These are phyloP conservation scores for Cyclotella cryptica DNA, from an alignment of 108 stramenopile genomes.

Conservation along the genomic window DNA sequence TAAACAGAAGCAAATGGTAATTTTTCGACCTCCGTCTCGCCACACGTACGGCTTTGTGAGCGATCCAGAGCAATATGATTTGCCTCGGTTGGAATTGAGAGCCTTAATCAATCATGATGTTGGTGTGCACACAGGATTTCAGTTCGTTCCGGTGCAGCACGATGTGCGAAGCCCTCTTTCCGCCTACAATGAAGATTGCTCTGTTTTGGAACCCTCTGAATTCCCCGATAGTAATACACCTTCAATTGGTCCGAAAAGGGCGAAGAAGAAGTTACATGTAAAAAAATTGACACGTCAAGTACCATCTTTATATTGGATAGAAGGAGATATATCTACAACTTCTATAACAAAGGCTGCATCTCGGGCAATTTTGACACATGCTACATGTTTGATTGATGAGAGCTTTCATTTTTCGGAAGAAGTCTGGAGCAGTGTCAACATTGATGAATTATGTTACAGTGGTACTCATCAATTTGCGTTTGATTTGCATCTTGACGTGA, in stretches of 20 bases:
- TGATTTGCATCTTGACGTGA: constrained; percentile 24
- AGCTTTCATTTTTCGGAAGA: constrained; percentile 25
- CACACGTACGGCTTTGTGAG: constrained; percentile 47
- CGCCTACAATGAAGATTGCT: too few species aligned
- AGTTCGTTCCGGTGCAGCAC: not conserved
- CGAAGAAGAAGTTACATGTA: not conserved
- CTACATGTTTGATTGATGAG: constrained; percentile 31
- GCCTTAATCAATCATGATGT: constrained; percentile 4
- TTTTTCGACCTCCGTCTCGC: constrained; percentile 49
- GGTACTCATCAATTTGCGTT: not conserved
- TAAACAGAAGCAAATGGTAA: constrained; percentile 20
- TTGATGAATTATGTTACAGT: not conserved
- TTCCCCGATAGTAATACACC: too few species aligned
- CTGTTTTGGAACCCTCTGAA: too few species aligned
- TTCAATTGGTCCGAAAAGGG: too few species aligned
- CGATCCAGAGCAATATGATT: constrained; percentile 21
- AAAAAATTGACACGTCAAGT: not conserved
- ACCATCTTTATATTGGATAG: constrained; percentile 21
- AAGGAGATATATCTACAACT: not conserved
- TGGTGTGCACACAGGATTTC: not conserved
- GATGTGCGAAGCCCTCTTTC: not conserved
- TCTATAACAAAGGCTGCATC: constrained; percentile 21
- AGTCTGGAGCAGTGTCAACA: constrained; percentile 14
- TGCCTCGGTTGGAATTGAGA: constrained; percentile 38
- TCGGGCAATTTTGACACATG: constrained; percentile 49